Base-by-base conservation (phyloP, 331 rosid species). In the Acacia pycnantha region DNA sequence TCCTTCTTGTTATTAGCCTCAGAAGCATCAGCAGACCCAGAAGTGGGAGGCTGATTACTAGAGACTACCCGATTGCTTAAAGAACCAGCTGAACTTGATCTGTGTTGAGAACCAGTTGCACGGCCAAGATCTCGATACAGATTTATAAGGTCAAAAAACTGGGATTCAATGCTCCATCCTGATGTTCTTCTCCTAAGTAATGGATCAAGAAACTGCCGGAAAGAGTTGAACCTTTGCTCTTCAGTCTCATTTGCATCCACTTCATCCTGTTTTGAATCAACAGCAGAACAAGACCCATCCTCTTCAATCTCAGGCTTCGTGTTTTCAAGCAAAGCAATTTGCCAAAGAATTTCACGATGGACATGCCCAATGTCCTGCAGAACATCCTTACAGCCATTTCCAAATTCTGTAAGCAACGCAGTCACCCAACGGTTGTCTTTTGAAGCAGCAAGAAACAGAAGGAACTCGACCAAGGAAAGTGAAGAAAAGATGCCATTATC, bases 361-460 rank as follows among this genome's bases (percentile, higher is more conserved):
- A 94, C 92, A 37, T 61, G 87, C 51, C 99, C 99, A 66, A 96
- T 90, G 86, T 94, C 93, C 86, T 91, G 95, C 81, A 96, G 86
- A 41, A 96, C 98, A 89, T 94, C 97, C 85, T 94, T 96, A 80
- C 97, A 81, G 44, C 88, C 95, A 86, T 88, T 91, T 78, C 98
- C 99, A 84, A 96, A 91, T 82, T 96, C 99, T 16, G 97, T 84
- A 43, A 94, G 97, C 90, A 96, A 83, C 14, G 98, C 94, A 56
- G 95, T 88, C 62, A 94, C 89, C 99, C 99, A 96, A 50, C 97
- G 97, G 82, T 92, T 94, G 89, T 96, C 99, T 85, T 96, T 96
- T 0, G 99, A 94, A 62, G 98, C 98, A 76, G 99, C 99, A 86
- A 96, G 94, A 88, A 96, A 94, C 58, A 96, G 87, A 81, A 96